Percentiles rank a stretch among this genome's conserved stretches.
phyloP scores from a whole-genome alignment of 805 yeast genomes.

The Lipomyces japonicus region DNA sequence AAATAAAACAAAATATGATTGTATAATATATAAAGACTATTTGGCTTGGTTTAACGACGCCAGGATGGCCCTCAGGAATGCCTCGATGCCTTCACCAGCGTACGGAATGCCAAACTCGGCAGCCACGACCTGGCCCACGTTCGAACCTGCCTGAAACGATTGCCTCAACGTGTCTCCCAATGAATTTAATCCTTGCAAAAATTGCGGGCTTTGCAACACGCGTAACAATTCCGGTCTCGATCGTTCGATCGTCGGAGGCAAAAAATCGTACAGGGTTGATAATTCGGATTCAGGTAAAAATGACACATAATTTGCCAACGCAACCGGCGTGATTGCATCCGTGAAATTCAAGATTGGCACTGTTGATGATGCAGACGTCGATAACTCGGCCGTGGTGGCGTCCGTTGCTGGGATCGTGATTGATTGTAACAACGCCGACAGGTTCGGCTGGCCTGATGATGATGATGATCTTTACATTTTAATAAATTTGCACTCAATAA shows the following conservation, averaged over 20 bases:
- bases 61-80: conserved; percentile 47
- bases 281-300: conserved; percentile 33
- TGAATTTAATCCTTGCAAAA: conserved; percentile 43
- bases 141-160: conserved; percentile 41
- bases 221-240: conserved; percentile 42
- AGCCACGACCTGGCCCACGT: conserved; percentile 46
- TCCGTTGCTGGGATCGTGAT: conserved; percentile 16
- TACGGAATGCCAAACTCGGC: conserved; percentile 49
- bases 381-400: not conserved
- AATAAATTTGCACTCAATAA: no score
- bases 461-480: no score
- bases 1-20: no score
- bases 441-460: conserved; percentile 13
- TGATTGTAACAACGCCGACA: conserved; percentile 18
- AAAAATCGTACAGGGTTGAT: conserved; percentile 37
- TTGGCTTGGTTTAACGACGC: conserved; percentile 1
- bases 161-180: conserved; percentile 43
- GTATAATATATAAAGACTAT: no score
- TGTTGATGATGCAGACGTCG: not conserved
- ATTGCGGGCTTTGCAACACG: conserved; percentile 50
- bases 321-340: conserved; percentile 15
- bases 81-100: conserved; percentile 53
- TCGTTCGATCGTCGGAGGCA: conserved; percentile 45
- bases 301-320: conserved; percentile 12
- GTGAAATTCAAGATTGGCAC: conserved; percentile 17